phyloP scores from a whole-genome alignment of 257 asterid species.

The Rubia yunnanensis region DNA sequence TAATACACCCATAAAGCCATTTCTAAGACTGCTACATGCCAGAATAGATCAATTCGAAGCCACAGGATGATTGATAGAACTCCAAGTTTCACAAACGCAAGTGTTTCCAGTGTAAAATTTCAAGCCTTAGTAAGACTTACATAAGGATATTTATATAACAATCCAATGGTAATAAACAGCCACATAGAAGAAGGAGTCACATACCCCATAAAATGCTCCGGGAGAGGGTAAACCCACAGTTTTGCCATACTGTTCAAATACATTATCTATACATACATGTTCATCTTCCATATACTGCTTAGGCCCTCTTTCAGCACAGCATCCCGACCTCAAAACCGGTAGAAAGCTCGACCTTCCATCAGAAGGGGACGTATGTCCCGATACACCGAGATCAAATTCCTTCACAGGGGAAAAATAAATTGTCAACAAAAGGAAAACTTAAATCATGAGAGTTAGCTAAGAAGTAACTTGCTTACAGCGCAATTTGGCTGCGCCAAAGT shows the following conservation, averaged over 20 bases:
- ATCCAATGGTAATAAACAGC: background rate
- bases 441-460: background rate
- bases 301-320: constrained; percentile 93
- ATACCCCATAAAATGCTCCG: constrained; percentile 93
- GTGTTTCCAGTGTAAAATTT: background rate
- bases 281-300: constrained; percentile 92
- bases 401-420: constrained; percentile 17
- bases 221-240: constrained; percentile 45
- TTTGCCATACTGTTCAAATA: constrained; percentile 49
- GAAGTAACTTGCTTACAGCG: constrained; percentile 33
- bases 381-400: constrained; percentile 44
- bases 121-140: background rate
- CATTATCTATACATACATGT: constrained; percentile 71
- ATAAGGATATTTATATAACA: background rate
- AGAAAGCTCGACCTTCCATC: constrained; percentile 44
- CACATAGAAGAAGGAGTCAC: constrained; percentile 22
- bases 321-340: constrained; percentile 77
- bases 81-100: background rate
- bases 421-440: background rate
- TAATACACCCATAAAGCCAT: background rate
- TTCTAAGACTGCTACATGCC: background rate
- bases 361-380: constrained; percentile 35
- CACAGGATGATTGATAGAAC: background rate
- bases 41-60: background rate
- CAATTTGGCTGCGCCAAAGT: constrained; percentile 38